These are phyloP conservation scores for Fagopyrum esculentum DNA, from an alignment of 148 eudicot species.

Conservation along the genomic window DNA sequence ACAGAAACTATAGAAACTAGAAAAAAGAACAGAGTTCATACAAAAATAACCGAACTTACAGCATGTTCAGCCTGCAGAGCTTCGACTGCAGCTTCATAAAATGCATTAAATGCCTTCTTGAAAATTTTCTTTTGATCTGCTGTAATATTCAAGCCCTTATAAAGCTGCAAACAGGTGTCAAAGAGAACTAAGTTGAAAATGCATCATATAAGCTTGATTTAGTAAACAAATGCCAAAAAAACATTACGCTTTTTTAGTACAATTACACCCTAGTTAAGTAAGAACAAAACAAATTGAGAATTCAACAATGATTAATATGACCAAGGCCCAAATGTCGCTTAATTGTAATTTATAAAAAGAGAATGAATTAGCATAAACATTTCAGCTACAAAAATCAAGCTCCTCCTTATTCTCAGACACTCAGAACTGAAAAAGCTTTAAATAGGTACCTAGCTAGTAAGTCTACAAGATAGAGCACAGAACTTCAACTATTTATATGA, in stretches of 20 bases:
- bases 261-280: background rate
- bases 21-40: slow-evolving; percentile 7
- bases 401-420: background rate
- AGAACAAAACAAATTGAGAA: background rate
- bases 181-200: slow-evolving; percentile 3
- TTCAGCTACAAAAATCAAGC: background rate
- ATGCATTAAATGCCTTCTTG: slow-evolving; percentile 64
- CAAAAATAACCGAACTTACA: slow-evolving; percentile 41
- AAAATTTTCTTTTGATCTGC: slow-evolving; percentile 77
- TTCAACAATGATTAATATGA: background rate
- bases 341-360: no score
- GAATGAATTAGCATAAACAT: background rate
- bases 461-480: background rate
- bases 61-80: slow-evolving; percentile 76
- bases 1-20: background rate
- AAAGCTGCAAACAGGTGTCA: slow-evolving; percentile 42
- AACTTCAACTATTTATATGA: background rate
- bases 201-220: background rate
- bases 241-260: background rate
- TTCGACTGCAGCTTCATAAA: slow-evolving; percentile 77
- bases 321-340: background rate
- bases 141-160: slow-evolving; percentile 64
- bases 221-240: background rate
- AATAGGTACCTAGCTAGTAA: background rate
- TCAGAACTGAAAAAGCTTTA: background rate